Evolutionary conservation across 2,329 filamentous ascomycete genomes (phyloP).

Genomic region (Verticillium dahliae): DNA sequence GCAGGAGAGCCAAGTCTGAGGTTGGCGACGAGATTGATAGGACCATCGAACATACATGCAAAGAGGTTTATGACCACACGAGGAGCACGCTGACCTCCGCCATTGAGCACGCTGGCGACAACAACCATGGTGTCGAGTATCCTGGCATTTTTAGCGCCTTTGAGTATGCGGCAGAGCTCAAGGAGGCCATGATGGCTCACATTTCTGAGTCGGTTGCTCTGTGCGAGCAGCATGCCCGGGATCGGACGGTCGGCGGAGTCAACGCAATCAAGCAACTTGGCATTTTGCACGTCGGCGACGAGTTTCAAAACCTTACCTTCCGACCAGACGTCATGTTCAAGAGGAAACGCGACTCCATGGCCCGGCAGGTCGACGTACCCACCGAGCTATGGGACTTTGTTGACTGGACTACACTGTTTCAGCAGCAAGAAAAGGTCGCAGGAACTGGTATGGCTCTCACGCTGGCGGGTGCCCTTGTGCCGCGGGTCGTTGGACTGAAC

Average conservation of each 20-base stretch:
- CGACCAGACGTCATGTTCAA: slow-evolving; percentile 90
- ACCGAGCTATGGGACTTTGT: slow-evolving; percentile 93
- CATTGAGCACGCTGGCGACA: slow-evolving; percentile 70
- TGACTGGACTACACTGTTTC: slow-evolving; percentile 74
- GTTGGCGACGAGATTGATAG: slow-evolving; percentile 76
- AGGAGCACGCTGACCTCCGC: slow-evolving; percentile 67
- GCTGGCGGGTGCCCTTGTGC: slow-evolving; percentile 77
- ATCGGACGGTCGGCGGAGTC: slow-evolving; percentile 72
- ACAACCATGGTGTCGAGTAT: slow-evolving; percentile 76
- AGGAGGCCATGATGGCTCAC: slow-evolving; percentile 83
- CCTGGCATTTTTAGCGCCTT: slow-evolving; percentile 80
- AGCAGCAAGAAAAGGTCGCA: slow-evolving; percentile 89
- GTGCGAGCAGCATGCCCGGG: slow-evolving; percentile 83
- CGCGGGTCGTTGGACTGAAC: slow-evolving; percentile 72
- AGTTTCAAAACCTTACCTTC: slow-evolving; percentile 82
- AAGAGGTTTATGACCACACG: slow-evolving; percentile 79
- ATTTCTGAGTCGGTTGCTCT: slow-evolving; percentile 71
- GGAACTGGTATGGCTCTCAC: slow-evolving; percentile 94
- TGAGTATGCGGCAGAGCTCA: slow-evolving; percentile 88
- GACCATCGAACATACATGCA: slow-evolving; percentile 78
- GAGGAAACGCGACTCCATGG: slow-evolving; percentile 71
- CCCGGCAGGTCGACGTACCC: slow-evolving; percentile 78
- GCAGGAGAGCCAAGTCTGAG: slow-evolving; percentile 71
- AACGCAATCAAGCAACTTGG: slow-evolving; percentile 84
- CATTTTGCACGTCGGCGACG: slow-evolving; percentile 78